These are phyloP conservation scores for Calocybe gambosa DNA, from an alignment of 1,284 basidiomycete species.

Conservation along the genomic window DNA sequence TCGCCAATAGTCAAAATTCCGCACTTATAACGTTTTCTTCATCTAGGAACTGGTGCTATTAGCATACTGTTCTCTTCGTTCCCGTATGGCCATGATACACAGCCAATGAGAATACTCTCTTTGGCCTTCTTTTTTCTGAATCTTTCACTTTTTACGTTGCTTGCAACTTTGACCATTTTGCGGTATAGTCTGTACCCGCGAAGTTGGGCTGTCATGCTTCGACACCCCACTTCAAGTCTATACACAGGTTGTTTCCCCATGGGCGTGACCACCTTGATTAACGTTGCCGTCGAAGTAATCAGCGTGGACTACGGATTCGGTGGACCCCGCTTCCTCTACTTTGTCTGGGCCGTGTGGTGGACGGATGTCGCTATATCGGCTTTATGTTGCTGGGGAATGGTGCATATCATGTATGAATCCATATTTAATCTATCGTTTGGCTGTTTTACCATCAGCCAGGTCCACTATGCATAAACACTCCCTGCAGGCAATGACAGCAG, in stretches of 20 bases:
- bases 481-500: conserved; percentile 48
- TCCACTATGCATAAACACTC: conserved; percentile 57
- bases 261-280: conserved; percentile 64
- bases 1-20: not conserved
- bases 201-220: conserved; percentile 50
- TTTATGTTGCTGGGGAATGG: conserved; percentile 54
- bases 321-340: conserved; percentile 49
- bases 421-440: not conserved
- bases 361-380: conserved; percentile 53
- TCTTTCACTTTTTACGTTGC: conserved; percentile 54
- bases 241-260: conserved; percentile 69
- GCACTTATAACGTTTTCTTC: conserved; percentile 3
- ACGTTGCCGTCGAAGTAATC: conserved; percentile 38
- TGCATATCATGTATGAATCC: conserved; percentile 56
- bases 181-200: conserved; percentile 55
- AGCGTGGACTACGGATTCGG: conserved; percentile 41
- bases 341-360: conserved; percentile 75
- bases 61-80: conserved; percentile 47
- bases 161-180: conserved; percentile 39
- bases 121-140: conserved; percentile 65
- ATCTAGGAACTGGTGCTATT: conserved; percentile 49
- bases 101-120: conserved; percentile 36
- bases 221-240: conserved; percentile 59
- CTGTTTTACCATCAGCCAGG: conserved; percentile 30
- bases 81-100: conserved; percentile 41